Evolutionary conservation across 208 protist genomes (phyloP).

Genomic region (Leishmania mexicana): DNA sequence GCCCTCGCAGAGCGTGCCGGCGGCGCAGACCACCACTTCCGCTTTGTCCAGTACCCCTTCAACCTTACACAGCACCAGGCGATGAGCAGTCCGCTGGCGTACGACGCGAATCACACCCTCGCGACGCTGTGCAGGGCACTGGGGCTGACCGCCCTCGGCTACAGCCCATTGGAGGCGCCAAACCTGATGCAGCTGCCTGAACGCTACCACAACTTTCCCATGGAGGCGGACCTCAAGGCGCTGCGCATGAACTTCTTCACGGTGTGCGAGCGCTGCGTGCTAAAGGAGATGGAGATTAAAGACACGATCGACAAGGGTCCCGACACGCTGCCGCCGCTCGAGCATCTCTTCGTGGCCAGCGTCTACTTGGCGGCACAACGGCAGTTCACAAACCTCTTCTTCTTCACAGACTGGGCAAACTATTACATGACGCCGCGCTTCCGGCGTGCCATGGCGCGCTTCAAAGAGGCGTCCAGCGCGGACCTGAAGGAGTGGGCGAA

Average conservation of each 20-base stretch:
- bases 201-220: constrained; percentile 91
- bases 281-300: constrained; percentile 92
- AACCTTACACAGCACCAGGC: constrained; percentile 86
- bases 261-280: constrained; percentile 71
- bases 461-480: constrained; percentile 82
- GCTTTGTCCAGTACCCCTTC: constrained; percentile 89
- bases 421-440: constrained; percentile 82
- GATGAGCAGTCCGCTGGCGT: constrained; percentile 71
- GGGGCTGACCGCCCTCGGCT: constrained; percentile 74
- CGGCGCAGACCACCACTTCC: constrained; percentile 76
- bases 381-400: constrained; percentile 88
- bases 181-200: constrained; percentile 86
- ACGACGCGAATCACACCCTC: constrained; percentile 85
- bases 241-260: constrained; percentile 91
- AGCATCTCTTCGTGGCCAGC: constrained; percentile 84
- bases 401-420: constrained; percentile 73
- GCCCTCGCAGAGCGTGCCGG: constrained; percentile 62
- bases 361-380: constrained; percentile 79
- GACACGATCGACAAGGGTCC: constrained; percentile 83
- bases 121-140: constrained; percentile 62
- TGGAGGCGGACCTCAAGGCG: constrained; percentile 78
- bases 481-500: constrained; percentile 90
- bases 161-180: constrained; percentile 83
- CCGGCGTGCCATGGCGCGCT: constrained; percentile 66
- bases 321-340: constrained; percentile 68